A percentile compares a stretch with the other conserved stretches of the same genome.
Evolutionary conservation across 331 rosid species (phyloP).

Genomic region (Pyracantha coccinea): DNA sequence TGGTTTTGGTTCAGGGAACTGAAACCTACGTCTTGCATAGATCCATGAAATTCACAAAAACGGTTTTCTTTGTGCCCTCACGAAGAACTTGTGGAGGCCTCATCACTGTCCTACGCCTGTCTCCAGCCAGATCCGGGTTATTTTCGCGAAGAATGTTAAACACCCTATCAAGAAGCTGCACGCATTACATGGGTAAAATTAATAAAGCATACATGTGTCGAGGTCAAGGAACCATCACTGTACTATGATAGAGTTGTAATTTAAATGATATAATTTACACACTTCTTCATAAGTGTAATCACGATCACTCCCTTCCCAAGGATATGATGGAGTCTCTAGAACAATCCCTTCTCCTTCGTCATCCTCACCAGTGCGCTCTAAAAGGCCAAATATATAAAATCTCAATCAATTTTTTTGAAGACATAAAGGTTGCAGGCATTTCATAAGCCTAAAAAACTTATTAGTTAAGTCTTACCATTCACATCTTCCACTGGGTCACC

Average conservation of each 20-base stretch:
- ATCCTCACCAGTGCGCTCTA: slow-evolving; percentile 54
- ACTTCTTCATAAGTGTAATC: slow-evolving; percentile 89
- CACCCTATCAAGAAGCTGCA: slow-evolving; percentile 90
- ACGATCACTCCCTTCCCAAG: slow-evolving; percentile 90
- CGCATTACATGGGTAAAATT: background rate
- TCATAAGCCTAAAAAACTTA: background rate
- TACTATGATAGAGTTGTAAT: background rate
- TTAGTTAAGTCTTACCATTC: slow-evolving; percentile 41
- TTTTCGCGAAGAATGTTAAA: slow-evolving; percentile 85
- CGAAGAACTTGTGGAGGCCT: slow-evolving; percentile 99
- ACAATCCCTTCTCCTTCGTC: slow-evolving; percentile 42
- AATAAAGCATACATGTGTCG: background rate
- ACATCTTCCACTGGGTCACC: slow-evolving; percentile 53
- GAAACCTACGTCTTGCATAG: slow-evolving; percentile 81
- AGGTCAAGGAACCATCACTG: background rate
- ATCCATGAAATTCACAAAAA: slow-evolving; percentile 95
- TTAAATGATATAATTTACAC: background rate
- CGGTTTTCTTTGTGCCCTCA: slow-evolving; percentile 98
- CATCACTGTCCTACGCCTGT: slow-evolving; percentile 90
- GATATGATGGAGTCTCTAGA: slow-evolving; percentile 40
- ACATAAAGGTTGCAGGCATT: background rate
- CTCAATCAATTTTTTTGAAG: background rate
- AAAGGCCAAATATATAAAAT: slow-evolving; percentile 5
- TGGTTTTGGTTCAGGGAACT: background rate
- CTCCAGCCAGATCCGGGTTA: slow-evolving; percentile 92